Base-by-base conservation (phyloP, 2,329 filamentous ascomycete species). In the Xylaria sp. region DNA sequence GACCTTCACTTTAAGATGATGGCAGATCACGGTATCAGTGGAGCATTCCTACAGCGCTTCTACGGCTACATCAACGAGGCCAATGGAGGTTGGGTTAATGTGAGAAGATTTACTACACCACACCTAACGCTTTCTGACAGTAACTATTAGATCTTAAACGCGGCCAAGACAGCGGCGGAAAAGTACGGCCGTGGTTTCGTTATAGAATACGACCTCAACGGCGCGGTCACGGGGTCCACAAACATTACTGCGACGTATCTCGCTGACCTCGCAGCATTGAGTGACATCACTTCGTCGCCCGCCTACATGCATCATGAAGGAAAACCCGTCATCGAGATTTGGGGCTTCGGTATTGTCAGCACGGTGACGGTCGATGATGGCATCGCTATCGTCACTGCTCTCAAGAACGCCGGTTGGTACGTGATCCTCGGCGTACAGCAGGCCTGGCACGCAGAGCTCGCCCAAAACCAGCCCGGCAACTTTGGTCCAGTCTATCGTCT, bases 291-390 rank as follows among this genome's bases (percentile, higher is more conserved):
- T 58, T 72, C 73, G 1, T 76, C 75, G 1, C 65, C 71, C 2
- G 73, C 74, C 3, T 76, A 76, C 57, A 75, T 76, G 72, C 72
- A 65, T 32, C 74, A 75, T 19, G 67, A 74, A 34, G 74, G 73
- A 4, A 76, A 76, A 45, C 74, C 75, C 0, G 74, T 76, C 24
- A 39, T 76, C 34, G 74, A 75, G 67, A 68, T 75, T 32, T 75
- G 73, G 73, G 74, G 74, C 12, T 69, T 76, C 36, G 74, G 74
- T 3, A 73, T 75, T 45, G 70, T 73, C 9, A 69, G 56, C 1
- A 58, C 64, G 19, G 73, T 76, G 8, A 75, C 68, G 6, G 66
- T 55, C 9, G 69, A 74, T 27, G 74, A 76, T 50, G 73, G 71
- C 17, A 30, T 72, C 17, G 71, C 70, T 3, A 73, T 76, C 64